Conservation (phyloP, 169 alveolate species). For the Neospora caninum region DNA sequence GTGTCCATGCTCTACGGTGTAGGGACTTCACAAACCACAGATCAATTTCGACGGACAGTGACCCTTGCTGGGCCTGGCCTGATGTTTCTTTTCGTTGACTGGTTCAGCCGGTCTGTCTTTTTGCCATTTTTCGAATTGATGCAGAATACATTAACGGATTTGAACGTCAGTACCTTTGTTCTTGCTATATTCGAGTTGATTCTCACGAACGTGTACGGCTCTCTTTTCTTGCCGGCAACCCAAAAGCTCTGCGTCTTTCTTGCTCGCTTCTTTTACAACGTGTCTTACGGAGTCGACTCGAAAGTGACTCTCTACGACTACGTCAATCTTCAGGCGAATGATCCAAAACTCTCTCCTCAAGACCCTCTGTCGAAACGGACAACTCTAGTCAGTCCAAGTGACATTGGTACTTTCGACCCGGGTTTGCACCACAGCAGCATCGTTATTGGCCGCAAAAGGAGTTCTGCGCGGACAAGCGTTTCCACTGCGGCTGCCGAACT, state of each 20-base stretch:
- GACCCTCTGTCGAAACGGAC: constrained; percentile 5
- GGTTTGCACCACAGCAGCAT: constrained; percentile 15
- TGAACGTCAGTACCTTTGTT: constrained; percentile 26
- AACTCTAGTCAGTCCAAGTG: constrained; percentile 10
- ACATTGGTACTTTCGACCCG: constrained; percentile 11
- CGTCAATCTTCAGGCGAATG: background rate
- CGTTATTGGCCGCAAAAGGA: background rate
- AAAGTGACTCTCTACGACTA: constrained; percentile 39
- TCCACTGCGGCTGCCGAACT: background rate
- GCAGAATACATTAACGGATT: constrained; percentile 57
- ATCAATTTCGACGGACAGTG: constrained; percentile 54
- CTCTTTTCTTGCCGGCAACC: constrained; percentile 65
- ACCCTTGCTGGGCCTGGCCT: constrained; percentile 61
- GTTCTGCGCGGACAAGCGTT: background rate
- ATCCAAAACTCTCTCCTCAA: background rate
- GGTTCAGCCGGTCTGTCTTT: constrained; percentile 62
- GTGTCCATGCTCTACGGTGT: constrained; percentile 43
- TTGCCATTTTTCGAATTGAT: constrained; percentile 59
- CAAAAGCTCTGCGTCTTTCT: constrained; percentile 54
- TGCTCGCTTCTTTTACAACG: constrained; percentile 60
- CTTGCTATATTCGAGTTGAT: constrained; percentile 49
- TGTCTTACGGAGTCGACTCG: constrained; percentile 43
- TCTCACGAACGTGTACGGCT: constrained; percentile 58
- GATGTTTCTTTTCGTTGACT: constrained; percentile 57
- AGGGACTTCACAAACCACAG: constrained; percentile 53